Conservation (phyloP, 805 yeast genomes). For the Crinitomyces ghanaensis region DNA sequence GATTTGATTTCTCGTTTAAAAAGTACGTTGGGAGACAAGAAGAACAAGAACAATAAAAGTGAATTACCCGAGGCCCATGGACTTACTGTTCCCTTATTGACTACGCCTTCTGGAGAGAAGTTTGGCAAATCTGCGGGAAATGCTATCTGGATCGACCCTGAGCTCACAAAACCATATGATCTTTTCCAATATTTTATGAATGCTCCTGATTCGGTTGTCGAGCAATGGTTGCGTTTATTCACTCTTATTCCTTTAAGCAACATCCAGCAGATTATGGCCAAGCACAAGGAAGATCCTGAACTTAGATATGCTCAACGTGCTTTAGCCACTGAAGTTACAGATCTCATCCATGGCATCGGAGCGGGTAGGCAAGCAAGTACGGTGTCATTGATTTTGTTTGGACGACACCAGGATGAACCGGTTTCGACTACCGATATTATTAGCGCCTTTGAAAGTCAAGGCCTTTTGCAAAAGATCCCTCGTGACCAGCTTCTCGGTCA, state of each 20-base stretch:
- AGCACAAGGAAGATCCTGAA: conserved; percentile 51
- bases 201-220: conserved; percentile 65
- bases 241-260: conserved; percentile 61
- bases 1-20: conserved; percentile 64
- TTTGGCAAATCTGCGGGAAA: conserved; percentile 97
- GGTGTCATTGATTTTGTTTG: conserved; percentile 25
- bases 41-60: conserved; percentile 6
- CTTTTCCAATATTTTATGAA: conserved; percentile 79
- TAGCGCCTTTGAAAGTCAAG: conserved; percentile 46
- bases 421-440: conserved; percentile 35
- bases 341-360: conserved; percentile 76
- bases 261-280: conserved; percentile 40
- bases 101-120: conserved; percentile 82
- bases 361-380: conserved; percentile 52
- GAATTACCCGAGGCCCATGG: conserved; percentile 38
- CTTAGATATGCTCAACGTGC: conserved; percentile 60
- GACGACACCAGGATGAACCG: conserved; percentile 14
- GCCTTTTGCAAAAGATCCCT: conserved; percentile 34
- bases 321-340: conserved; percentile 77
- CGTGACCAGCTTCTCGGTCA: conserved; percentile 28
- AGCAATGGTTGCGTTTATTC: conserved; percentile 56
- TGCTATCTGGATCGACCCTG: conserved; percentile 74
- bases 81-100: conserved; percentile 77
- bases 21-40: conserved; percentile 14
- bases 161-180: conserved; percentile 68